A percentile compares a stretch with the other conserved stretches of the same genome.
Conservation (phyloP, 164 flowering plant species). For the Vitis amurensis region DNA sequence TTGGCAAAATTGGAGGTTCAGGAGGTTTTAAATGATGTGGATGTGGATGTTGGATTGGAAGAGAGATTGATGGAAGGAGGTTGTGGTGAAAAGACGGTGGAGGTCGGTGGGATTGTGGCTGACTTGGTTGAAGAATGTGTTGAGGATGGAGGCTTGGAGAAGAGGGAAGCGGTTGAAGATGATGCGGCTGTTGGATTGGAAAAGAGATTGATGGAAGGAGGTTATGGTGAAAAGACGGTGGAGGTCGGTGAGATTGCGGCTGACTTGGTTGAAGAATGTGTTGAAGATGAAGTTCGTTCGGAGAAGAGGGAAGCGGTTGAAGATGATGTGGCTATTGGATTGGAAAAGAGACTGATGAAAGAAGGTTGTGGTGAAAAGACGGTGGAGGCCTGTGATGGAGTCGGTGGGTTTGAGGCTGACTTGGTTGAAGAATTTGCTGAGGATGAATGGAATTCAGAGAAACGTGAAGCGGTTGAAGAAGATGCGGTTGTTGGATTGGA, state of each 20-base stretch:
- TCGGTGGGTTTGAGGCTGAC: neutral
- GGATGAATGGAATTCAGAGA: neutral
- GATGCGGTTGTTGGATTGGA: slow-evolving; percentile 1
- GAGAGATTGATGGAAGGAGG: neutral
- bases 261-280: slow-evolving; percentile 12
- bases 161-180: neutral
- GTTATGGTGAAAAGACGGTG: neutral
- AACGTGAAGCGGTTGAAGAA: slow-evolving; percentile 1
- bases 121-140: too few species aligned
- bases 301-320: neutral
- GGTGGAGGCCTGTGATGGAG: slow-evolving; percentile 4
- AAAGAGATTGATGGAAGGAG: neutral
- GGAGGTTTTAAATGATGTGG: neutral
- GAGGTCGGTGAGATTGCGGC: neutral
- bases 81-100: too few species aligned
- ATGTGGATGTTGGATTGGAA: neutral
- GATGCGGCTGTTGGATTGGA: neutral
- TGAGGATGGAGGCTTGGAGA: neutral
- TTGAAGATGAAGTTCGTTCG: neutral
- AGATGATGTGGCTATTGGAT: slow-evolving; percentile 7
- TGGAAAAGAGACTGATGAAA: neutral
- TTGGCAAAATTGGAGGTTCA: neutral
- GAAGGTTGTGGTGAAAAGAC: too few species aligned
- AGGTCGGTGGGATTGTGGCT: too few species aligned
- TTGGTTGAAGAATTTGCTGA: slow-evolving; percentile 5